These are phyloP conservation scores for Eutrema yunnanense DNA, from an alignment of 345 rosid genomes.

Conservation along the genomic window DNA sequence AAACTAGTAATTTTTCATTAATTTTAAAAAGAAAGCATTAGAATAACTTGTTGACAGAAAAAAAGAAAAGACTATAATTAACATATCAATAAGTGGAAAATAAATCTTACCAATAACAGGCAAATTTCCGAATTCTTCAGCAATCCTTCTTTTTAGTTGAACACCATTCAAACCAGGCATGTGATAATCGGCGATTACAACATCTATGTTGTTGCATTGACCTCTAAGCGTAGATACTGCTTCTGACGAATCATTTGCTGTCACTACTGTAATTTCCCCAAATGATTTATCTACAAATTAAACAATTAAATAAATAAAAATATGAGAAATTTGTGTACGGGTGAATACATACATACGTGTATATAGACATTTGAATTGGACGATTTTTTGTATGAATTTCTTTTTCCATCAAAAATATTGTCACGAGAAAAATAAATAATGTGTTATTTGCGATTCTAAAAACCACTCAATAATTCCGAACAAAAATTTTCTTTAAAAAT, in stretches of 20 bases:
- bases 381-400: neutral
- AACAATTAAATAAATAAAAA: neutral
- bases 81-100: neutral
- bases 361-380: neutral
- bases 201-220: conserved; percentile 25
- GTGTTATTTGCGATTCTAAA: neutral
- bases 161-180: conserved; percentile 49
- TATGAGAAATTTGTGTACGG: neutral
- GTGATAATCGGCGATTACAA: conserved; percentile 54
- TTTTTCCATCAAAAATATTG: neutral
- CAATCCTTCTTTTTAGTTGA: conserved; percentile 35
- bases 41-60: neutral
- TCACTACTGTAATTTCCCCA: conserved; percentile 27
- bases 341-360: neutral
- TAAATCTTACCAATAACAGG: conserved; percentile 47
- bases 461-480: neutral
- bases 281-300: neutral
- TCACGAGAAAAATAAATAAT: neutral
- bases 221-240: conserved; percentile 41
- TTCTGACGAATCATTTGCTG: conserved; percentile 33
- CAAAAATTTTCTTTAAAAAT: too few relatives aligned
- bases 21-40: neutral
- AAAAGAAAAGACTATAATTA: neutral
- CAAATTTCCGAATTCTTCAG: conserved; percentile 34
- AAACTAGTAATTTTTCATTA: neutral